phyloP scores from a whole-genome alignment of 2,329 filamentous ascomycete species.

The Coniochaeta ligniaria region DNA sequence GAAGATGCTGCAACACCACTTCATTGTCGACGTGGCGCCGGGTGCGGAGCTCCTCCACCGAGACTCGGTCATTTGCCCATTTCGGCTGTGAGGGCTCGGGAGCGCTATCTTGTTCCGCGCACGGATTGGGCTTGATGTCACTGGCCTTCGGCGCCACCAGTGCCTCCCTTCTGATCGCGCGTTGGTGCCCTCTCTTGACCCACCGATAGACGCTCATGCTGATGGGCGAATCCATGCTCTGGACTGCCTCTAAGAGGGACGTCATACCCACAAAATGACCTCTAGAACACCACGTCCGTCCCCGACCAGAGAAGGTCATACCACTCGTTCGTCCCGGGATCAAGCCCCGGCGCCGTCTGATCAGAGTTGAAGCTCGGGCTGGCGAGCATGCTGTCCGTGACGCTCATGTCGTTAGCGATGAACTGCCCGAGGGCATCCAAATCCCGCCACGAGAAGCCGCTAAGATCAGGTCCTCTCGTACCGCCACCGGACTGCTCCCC shows the following conservation, averaged over 20 bases:
- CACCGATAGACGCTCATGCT: neutral
- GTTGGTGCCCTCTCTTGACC: too few species aligned
- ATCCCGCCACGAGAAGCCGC: conserved; percentile 57
- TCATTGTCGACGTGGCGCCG: too few species aligned
- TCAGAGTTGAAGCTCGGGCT: conserved; percentile 5
- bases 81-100: too few species aligned
- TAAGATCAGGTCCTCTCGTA: conserved; percentile 24
- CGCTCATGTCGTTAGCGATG: conserved; percentile 12
- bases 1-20: too few species aligned
- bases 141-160: too few species aligned
- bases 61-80: too few species aligned
- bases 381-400: conserved; percentile 4
- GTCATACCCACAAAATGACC: neutral
- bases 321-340: conserved; percentile 1
- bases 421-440: conserved; percentile 53
- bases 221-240: neutral
- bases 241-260: neutral
- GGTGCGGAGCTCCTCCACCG: too few species aligned
- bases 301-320: conserved; percentile 2
- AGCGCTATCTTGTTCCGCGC: too few species aligned
- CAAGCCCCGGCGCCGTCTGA: neutral
- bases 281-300: conserved; percentile 1
- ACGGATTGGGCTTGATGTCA: too few species aligned
- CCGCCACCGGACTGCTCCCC: neutral
- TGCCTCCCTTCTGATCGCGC: too few species aligned